These are phyloP conservation scores for Phytopythium cucurbitacearum DNA, from an alignment of 352 stramenopile species.

Conservation along the genomic window DNA sequence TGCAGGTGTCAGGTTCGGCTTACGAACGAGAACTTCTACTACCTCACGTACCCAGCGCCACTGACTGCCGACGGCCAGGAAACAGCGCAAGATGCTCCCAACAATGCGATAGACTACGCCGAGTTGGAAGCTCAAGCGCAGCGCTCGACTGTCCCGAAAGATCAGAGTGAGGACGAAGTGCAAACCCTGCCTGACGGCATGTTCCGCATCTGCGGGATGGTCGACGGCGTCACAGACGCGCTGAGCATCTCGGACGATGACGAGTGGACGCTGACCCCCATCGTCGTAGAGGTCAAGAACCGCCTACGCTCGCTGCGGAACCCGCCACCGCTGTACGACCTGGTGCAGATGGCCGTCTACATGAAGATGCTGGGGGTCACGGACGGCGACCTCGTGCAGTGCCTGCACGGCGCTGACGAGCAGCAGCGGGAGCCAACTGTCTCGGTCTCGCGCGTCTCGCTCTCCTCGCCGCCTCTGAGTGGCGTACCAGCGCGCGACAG, in stretches of 20 bases:
- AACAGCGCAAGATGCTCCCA: background rate
- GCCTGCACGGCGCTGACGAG: constrained; percentile 33
- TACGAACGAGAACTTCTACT: constrained; percentile 69
- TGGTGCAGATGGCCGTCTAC: constrained; percentile 78
- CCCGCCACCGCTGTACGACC: constrained; percentile 61
- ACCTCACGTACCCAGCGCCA: constrained; percentile 46
- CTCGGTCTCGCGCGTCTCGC: constrained; percentile 45
- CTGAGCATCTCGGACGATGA: constrained; percentile 45
- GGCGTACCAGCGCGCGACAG: background rate
- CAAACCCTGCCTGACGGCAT: constrained; percentile 15
- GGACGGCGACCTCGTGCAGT: constrained; percentile 70
- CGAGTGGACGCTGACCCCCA: constrained; percentile 49
- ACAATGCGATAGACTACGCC: constrained; percentile 17
- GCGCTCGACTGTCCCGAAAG: constrained; percentile 4
- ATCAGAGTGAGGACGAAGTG: constrained; percentile 1
- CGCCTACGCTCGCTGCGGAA: constrained; percentile 54
- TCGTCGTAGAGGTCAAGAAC: constrained; percentile 81
- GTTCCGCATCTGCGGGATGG: constrained; percentile 79
- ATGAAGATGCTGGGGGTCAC: constrained; percentile 72
- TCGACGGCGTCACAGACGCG: constrained; percentile 66
- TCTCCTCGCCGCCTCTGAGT: constrained; percentile 37
- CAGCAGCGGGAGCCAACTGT: constrained; percentile 19
- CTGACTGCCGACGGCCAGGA: background rate
- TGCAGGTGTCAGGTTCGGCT: constrained; percentile 36
- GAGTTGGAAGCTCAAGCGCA: constrained; percentile 19